These are phyloP conservation scores for Ceratopteris richardii DNA, from an alignment of 75 land plant genomes.

Conservation along the genomic window DNA sequence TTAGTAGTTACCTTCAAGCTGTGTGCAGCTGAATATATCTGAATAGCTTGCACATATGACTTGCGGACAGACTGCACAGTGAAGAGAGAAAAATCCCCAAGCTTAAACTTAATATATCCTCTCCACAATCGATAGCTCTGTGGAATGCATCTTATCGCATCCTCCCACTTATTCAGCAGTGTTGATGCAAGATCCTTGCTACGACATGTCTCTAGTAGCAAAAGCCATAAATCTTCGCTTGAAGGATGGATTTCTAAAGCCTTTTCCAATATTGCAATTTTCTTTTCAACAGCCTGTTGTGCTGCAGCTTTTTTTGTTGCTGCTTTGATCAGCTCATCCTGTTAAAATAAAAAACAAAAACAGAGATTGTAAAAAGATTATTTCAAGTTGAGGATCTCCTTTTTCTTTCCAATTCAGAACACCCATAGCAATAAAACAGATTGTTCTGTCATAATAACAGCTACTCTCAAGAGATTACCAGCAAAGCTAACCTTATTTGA, in stretches of 20 bases:
- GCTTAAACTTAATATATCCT: slow-evolving; percentile 55
- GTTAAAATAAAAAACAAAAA: slow-evolving; percentile 2
- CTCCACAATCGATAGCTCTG: slow-evolving; percentile 78
- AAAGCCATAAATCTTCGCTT: slow-evolving; percentile 64
- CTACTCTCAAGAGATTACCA: no score
- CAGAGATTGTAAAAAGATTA: neutral
- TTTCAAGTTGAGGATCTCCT: no score
- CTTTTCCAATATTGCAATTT: slow-evolving; percentile 83
- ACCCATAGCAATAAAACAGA: no score
- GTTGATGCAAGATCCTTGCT: slow-evolving; percentile 44
- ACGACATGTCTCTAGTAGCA: slow-evolving; percentile 63
- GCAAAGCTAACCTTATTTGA: no score
- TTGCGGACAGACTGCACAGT: slow-evolving; percentile 72
- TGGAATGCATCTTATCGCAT: slow-evolving; percentile 42
- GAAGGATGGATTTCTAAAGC: slow-evolving; percentile 82
- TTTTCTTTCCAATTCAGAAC: no score
- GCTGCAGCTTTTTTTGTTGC: slow-evolving; percentile 71
- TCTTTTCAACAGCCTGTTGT: slow-evolving; percentile 85
- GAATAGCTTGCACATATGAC: slow-evolving; percentile 70
- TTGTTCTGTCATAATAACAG: no score
- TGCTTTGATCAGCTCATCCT: slow-evolving; percentile 67
- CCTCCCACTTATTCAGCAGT: slow-evolving; percentile 68
- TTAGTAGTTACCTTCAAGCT: slow-evolving; percentile 26
- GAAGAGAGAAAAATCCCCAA: slow-evolving; percentile 75
- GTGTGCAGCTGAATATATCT: slow-evolving; percentile 58